phyloP scores from a whole-genome alignment of 1,284 basidiomycete species.

The Puccinia hordei region DNA sequence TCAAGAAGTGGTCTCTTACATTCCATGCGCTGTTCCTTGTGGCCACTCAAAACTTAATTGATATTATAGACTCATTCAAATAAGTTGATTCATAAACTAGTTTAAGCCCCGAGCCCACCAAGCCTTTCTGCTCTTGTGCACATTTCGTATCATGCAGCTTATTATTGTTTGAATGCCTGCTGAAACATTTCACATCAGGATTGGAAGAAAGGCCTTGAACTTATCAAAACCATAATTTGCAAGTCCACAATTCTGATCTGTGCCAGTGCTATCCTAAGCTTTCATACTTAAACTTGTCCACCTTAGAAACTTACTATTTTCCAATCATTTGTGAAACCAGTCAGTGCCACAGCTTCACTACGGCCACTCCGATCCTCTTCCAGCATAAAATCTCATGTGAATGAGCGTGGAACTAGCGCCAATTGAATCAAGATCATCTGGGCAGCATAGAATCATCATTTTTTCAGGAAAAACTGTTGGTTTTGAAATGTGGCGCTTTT shows the following conservation, averaged over 20 bases:
- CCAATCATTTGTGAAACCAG: neutral
- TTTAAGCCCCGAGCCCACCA: neutral
- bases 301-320: neutral
- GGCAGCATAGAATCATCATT: no score
- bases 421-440: no score
- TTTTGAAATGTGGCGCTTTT: neutral
- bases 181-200: neutral
- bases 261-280: neutral
- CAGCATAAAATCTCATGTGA: neutral
- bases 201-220: neutral
- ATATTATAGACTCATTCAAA: conserved; percentile 1
- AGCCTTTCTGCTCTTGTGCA: neutral
- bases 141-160: neutral
- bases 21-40: neutral
- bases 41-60: neutral
- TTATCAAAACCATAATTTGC: no score
- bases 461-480: neutral
- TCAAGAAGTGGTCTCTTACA: neutral
- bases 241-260: neutral
- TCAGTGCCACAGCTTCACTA: neutral
- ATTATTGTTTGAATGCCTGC: neutral
- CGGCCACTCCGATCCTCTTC: neutral
- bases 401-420: no score
- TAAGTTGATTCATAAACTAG: neutral
- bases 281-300: neutral